These are phyloP conservation scores for Talaromyces borbonicus DNA, from an alignment of 495 filamentous ascomycete genomes.

Conservation along the genomic window DNA sequence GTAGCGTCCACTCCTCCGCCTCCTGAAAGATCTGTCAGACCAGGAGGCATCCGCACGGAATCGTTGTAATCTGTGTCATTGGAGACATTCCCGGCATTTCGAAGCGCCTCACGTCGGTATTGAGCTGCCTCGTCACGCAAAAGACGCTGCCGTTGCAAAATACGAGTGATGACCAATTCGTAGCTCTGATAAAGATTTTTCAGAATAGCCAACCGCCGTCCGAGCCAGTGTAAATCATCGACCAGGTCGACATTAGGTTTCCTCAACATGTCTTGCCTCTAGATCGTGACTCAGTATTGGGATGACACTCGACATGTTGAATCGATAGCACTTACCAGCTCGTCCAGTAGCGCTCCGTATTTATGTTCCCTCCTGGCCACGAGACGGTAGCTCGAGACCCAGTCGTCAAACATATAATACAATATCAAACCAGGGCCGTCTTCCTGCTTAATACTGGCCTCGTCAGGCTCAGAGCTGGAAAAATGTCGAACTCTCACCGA, in stretches of 20 bases:
- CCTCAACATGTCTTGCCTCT: slow-evolving; percentile 50
- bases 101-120: slow-evolving; percentile 12
- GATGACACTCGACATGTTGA: neutral
- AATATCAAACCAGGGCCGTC: slow-evolving; percentile 69
- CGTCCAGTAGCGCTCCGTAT: slow-evolving; percentile 47
- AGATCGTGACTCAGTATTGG: slow-evolving; percentile 3
- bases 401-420: slow-evolving; percentile 85
- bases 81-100: slow-evolving; percentile 15
- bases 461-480: slow-evolving; percentile 18
- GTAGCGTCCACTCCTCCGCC: slow-evolving; percentile 21
- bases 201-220: slow-evolving; percentile 52
- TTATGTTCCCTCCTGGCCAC: slow-evolving; percentile 51
- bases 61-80: slow-evolving; percentile 23
- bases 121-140: slow-evolving; percentile 26
- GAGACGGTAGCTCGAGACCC: slow-evolving; percentile 58
- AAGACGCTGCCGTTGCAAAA: slow-evolving; percentile 46
- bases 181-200: slow-evolving; percentile 75
- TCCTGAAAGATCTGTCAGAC: slow-evolving; percentile 13
- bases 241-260: slow-evolving; percentile 53
- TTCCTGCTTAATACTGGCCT: slow-evolving; percentile 34
- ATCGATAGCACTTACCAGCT: slow-evolving; percentile 37
- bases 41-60: slow-evolving; percentile 18
- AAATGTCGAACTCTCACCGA: slow-evolving; percentile 42
- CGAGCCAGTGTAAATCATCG: slow-evolving; percentile 62
- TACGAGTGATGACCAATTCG: slow-evolving; percentile 62